Percentiles rank a stretch among this genome's conserved stretches.
phyloP scores from a whole-genome alignment of 805 yeast species.

The Pichia cabralensis region DNA sequence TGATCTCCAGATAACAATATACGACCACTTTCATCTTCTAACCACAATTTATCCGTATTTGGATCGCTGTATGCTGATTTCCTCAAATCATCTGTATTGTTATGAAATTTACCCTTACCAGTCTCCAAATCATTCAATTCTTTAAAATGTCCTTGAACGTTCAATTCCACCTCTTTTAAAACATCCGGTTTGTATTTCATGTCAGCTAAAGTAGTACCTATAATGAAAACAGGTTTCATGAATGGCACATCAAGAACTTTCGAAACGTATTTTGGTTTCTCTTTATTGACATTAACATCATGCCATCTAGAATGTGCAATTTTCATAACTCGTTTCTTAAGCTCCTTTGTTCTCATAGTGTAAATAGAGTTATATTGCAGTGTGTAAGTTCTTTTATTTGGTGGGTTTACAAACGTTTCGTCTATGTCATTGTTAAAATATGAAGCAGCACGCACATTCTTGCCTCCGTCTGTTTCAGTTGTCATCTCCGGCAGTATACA shows the following conservation, averaged over 20 bases:
- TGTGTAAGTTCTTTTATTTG: conserved; percentile 31
- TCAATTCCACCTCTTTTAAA: conserved; percentile 64
- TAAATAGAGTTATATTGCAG: conserved; percentile 54
- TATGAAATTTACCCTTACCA: conserved; percentile 10
- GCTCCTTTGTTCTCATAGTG: conserved; percentile 36
- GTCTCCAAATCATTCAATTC: conserved; percentile 5
- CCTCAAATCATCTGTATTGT: conserved; percentile 22
- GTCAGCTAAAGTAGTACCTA: conserved; percentile 81
- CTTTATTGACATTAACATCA: conserved; percentile 29
- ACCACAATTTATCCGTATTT: conserved; percentile 48
- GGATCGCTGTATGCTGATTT: conserved; percentile 43
- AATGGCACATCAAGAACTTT: conserved; percentile 55
- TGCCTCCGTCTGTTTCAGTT: too few relatives aligned
- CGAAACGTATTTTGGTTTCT: conserved; percentile 24
- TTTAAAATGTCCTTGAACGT: conserved; percentile 41
- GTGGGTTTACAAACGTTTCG: conserved; percentile 12
- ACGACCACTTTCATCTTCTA: conserved; percentile 92
- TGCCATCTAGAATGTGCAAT: conserved; percentile 35
- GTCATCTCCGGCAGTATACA: too few relatives aligned
- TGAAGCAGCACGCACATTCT: too few relatives aligned
- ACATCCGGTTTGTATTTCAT: conserved; percentile 80
- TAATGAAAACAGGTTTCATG: conserved; percentile 64
- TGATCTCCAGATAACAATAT: conserved; percentile 60
- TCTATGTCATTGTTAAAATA: too few relatives aligned
- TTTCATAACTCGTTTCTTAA: conserved; percentile 37